A percentile compares a stretch with the other conserved stretches of the same genome.
These are phyloP conservation scores for Halophytophthora polymorphica DNA, from an alignment of 352 stramenopile genomes.

Conservation along the genomic window DNA sequence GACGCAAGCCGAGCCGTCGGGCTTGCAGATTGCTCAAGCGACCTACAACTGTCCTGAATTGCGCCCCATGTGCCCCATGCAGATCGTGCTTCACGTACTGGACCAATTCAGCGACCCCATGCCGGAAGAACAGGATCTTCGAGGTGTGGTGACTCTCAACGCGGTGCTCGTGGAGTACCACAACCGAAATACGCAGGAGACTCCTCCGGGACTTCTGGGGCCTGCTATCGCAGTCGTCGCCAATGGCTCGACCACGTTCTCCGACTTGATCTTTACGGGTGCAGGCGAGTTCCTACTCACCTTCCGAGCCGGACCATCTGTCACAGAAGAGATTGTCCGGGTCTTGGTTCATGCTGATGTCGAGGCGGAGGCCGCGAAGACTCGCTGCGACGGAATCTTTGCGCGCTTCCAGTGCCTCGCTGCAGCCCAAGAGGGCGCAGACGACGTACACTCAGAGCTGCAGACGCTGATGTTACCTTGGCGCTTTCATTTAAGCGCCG, in stretches of 20 bases:
- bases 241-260: conserved; percentile 42
- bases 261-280: conserved; percentile 32
- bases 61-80: conserved; percentile 36
- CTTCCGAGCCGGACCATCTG: conserved; percentile 18
- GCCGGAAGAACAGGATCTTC: conserved; percentile 1
- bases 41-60: conserved; percentile 48
- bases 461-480: conserved; percentile 24
- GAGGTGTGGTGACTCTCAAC: conserved; percentile 21
- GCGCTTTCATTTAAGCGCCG: conserved; percentile 16
- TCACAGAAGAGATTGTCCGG: conserved; percentile 35
- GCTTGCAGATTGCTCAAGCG: conserved; percentile 43
- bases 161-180: conserved; percentile 3
- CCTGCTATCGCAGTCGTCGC: conserved; percentile 15
- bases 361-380: conserved; percentile 14
- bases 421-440: not conserved
- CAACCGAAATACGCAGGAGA: not conserved
- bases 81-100: conserved; percentile 34
- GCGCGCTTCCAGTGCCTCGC: conserved; percentile 27
- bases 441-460: conserved; percentile 4
- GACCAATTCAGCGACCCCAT: conserved; percentile 60
- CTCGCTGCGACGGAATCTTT: conserved; percentile 33
- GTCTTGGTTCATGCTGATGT: conserved; percentile 39
- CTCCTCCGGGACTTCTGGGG: conserved; percentile 16
- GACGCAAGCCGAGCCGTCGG: conserved; percentile 18
- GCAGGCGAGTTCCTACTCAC: conserved; percentile 43